Base-by-base conservation (phyloP, 2,329 filamentous ascomycete genomes). In the Microdochium nivale region DNA sequence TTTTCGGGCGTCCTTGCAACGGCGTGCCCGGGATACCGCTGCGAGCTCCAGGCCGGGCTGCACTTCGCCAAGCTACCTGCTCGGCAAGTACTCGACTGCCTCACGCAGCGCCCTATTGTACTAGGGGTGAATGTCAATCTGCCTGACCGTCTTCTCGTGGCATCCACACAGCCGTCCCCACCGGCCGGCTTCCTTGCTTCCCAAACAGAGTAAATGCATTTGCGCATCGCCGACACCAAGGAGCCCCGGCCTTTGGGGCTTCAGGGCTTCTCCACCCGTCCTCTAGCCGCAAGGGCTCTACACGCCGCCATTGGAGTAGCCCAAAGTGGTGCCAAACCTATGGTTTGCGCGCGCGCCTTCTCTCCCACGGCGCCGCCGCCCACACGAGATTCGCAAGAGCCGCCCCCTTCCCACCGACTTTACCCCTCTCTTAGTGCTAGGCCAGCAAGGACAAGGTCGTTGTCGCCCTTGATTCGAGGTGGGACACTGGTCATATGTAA, bases 21-120 rank as follows among this genome's bases (percentile, higher is more conserved):
- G 40, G 40, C 40, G 40, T 44, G 40, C 40, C 40, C 40, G 40
- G 40, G 40, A 44, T 44, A 44, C 40, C 40, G 40, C 40, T 44
- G 40, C 40, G n/a, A 44, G 21, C 40, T 23, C 5, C 14, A 44
- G 40, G 16, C 13, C 40, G 13, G 19, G 40, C 10, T 11, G 16
- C 40, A 16, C 19, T 16, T 13, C 40, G 10, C 40, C 40, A 11
- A 19, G 19, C 21, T 44, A 44, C 40, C 40, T 44, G 40, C 16
- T 19, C 40, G 9, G 3, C 13, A 23, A 19, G 40, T 44, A 44
- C 40, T 19, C 16, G 40, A 24, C 8, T 23, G 9, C 21, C 8
- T 16, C 40, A 16, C n/a, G 9, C 11, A 30, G 27, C 11, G 27
- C 27, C 27, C 11, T 30, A 11, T 11, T 30, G 40, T 44, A 44